Conservation (phyloP, 306 rosid species). For the Prunus mume region DNA sequence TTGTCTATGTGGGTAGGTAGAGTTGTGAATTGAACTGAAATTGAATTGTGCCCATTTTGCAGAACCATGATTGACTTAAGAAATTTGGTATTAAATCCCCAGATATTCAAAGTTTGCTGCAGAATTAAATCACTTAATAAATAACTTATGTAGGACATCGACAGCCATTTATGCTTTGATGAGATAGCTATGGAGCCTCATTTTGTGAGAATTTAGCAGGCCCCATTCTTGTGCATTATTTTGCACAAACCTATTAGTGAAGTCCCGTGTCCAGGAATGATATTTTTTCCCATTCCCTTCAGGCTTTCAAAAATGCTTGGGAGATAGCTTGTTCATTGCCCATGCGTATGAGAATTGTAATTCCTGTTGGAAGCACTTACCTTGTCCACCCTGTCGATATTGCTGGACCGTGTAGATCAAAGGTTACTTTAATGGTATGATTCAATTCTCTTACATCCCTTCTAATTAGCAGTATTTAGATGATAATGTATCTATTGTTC, state of each 20-base stretch:
- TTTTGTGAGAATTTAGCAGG: not conserved
- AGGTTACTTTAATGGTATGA: conserved; percentile 58
- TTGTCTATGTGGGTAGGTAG: not conserved
- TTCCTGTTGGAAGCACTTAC: conserved; percentile 55
- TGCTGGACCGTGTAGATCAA: conserved; percentile 79
- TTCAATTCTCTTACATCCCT: conserved; percentile 1
- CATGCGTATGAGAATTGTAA: conserved; percentile 28
- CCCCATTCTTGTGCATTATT: not conserved
- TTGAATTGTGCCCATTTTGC: not conserved
- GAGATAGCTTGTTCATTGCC: conserved; percentile 58
- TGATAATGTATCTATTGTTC: not conserved
- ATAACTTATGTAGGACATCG: not conserved
- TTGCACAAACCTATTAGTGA: not conserved
- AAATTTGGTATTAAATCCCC: not conserved
- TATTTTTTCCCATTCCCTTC: conserved; percentile 1
- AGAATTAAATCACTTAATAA: not conserved
- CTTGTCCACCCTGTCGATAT: conserved; percentile 62
- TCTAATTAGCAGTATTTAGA: not conserved
- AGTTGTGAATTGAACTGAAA: not conserved
- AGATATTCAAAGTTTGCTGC: not conserved
- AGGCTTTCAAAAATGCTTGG: conserved; percentile 78
- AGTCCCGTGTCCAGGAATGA: not conserved
- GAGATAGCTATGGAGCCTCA: not conserved
- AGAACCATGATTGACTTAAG: not conserved
- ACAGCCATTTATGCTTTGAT: not conserved